phyloP scores from a whole-genome alignment of 805 yeast genomes.

The Kuraishia floccosa region DNA sequence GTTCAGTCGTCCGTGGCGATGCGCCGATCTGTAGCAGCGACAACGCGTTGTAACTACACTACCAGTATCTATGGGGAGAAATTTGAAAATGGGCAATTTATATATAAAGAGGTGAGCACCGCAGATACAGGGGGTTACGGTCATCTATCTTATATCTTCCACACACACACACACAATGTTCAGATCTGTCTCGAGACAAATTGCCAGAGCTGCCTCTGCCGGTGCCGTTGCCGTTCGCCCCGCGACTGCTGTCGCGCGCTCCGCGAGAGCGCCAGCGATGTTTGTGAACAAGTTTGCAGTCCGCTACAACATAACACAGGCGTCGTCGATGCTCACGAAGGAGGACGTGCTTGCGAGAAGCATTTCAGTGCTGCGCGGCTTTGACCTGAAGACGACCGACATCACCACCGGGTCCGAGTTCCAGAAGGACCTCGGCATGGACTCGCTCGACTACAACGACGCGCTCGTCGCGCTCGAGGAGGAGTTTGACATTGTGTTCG shows the following conservation, averaged over 20 bases:
- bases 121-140: no score
- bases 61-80: no score
- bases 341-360: conserved; percentile 80
- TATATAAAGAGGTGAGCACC: no score
- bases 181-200: background rate
- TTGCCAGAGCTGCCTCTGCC: background rate
- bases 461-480: conserved; percentile 94
- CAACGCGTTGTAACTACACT: no score
- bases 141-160: no score
- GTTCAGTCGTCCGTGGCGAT: no score
- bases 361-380: conserved; percentile 60
- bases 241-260: conserved; percentile 1
- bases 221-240: no score
- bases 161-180: conserved; percentile 1
- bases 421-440: conserved; percentile 72
- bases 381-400: conserved; percentile 20
- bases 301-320: conserved; percentile 11
- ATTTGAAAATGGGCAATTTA: no score
- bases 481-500: conserved; percentile 44
- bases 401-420: conserved; percentile 32
- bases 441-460: conserved; percentile 91
- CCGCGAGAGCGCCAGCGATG: conserved; percentile 1
- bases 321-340: conserved; percentile 54
- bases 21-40: no score
- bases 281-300: conserved; percentile 4